Evolutionary conservation across 2,329 filamentous ascomycete genomes (phyloP).

Genomic region (Thelonectria rubi): DNA sequence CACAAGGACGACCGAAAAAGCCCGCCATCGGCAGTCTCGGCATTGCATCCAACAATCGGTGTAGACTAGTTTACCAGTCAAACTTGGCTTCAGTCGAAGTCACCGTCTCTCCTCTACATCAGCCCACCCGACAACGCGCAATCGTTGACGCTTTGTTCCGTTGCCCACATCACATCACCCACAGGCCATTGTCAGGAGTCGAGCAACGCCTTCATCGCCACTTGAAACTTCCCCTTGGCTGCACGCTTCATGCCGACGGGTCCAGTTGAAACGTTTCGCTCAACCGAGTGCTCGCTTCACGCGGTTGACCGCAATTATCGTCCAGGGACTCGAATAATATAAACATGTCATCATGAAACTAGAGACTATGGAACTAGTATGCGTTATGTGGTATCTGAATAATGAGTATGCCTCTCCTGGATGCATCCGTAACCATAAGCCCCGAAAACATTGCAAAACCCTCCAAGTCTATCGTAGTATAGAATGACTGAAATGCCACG

Average conservation of each 20-base stretch:
- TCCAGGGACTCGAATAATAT: neutral
- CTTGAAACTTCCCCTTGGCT: conserved; percentile 9
- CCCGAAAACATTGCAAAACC: conserved; percentile 17
- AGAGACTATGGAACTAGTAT: conserved; percentile 32
- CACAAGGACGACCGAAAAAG: conserved; percentile 1
- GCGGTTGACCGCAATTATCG: neutral
- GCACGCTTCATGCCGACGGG: conserved; percentile 6
- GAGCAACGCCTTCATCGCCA: neutral
- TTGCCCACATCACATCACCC: neutral
- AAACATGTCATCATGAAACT: neutral
- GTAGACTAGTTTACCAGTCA: no score
- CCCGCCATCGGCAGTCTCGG: conserved; percentile 16
- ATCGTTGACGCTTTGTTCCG: neutral
- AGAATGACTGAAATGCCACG: conserved; percentile 8
- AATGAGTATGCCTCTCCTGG: conserved; percentile 33
- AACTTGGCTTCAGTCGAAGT: no score
- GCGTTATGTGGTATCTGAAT: conserved; percentile 42
- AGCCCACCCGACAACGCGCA: neutral
- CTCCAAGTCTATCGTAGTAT: conserved; percentile 7
- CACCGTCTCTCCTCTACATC: neutral
- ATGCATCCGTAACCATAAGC: conserved; percentile 33
- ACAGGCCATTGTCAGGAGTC: neutral
- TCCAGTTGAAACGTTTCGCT: conserved; percentile 18
- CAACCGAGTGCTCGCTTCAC: neutral
- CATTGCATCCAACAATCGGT: neutral